Conservation (phyloP, 768 basidiomycete species). For the Antrodiella citrinella region DNA sequence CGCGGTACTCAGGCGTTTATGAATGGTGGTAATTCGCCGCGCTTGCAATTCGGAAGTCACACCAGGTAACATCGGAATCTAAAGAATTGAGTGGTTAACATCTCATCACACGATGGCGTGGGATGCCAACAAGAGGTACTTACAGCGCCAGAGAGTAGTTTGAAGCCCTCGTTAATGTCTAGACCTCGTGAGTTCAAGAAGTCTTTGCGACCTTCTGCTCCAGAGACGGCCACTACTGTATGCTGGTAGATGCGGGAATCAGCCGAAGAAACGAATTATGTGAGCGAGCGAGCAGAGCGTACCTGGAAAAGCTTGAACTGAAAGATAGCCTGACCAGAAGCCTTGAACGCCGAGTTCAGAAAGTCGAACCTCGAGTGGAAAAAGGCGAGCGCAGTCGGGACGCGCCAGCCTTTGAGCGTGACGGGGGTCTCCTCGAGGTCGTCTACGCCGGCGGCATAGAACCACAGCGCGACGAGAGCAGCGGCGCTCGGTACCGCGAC, state of each 20-base stretch:
- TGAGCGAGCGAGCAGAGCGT: slow-evolving; percentile 22
- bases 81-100: slow-evolving; percentile 15
- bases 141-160: slow-evolving; percentile 71
- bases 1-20: slow-evolving; percentile 58
- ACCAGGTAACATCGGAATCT: slow-evolving; percentile 73
- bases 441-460: slow-evolving; percentile 12
- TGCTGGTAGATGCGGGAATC: slow-evolving; percentile 35
- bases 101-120: slow-evolving; percentile 3
- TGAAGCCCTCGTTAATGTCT: slow-evolving; percentile 75
- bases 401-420: slow-evolving; percentile 47
- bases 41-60: slow-evolving; percentile 65
- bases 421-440: slow-evolving; percentile 37
- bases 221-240: slow-evolving; percentile 69
- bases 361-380: slow-evolving; percentile 67
- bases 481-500: slow-evolving; percentile 23
- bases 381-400: slow-evolving; percentile 58
- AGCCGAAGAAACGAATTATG: slow-evolving; percentile 8
- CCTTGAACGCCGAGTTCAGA: slow-evolving; percentile 61
- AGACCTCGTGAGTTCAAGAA: slow-evolving; percentile 67
- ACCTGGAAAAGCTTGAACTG: slow-evolving; percentile 65
- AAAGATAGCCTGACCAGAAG: slow-evolving; percentile 56
- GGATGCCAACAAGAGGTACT: slow-evolving; percentile 23
- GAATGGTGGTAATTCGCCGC: slow-evolving; percentile 53
- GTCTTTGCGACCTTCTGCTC: slow-evolving; percentile 56
- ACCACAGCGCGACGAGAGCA: slow-evolving; percentile 32